Conservation (phyloP, 2,329 filamentous ascomycete species). For the Aspergillus niger region DNA sequence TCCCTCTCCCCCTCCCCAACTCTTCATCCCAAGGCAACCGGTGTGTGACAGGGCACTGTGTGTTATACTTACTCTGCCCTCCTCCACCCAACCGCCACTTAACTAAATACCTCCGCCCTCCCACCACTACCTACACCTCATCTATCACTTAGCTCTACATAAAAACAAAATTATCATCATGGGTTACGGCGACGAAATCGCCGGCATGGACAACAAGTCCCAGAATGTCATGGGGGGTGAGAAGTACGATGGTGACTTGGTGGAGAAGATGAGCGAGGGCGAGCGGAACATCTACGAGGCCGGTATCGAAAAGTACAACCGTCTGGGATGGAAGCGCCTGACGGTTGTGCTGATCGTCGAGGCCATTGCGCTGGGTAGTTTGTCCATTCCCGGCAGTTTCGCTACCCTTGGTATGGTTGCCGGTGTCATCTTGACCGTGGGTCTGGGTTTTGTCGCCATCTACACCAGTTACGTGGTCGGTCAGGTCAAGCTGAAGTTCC, state of each 20-base stretch:
- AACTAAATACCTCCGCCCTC: not conserved
- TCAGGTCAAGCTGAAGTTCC: slow-evolving; percentile 41
- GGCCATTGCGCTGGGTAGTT: slow-evolving; percentile 51
- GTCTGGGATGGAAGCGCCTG: slow-evolving; percentile 54
- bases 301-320: slow-evolving; percentile 26
- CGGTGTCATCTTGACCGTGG: slow-evolving; percentile 47
- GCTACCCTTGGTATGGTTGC: slow-evolving; percentile 51
- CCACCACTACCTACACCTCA: not conserved
- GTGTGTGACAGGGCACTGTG: slow-evolving; percentile 7
- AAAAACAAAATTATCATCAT: not conserved
- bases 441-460: slow-evolving; percentile 43
- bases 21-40: not conserved
- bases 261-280: slow-evolving; percentile 25
- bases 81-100: not conserved
- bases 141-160: too few species aligned
- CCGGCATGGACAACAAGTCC: slow-evolving; percentile 15
- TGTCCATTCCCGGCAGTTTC: slow-evolving; percentile 50
- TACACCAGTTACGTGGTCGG: slow-evolving; percentile 47
- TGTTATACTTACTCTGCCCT: not conserved
- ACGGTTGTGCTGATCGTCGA: slow-evolving; percentile 55
- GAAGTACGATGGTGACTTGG: slow-evolving; percentile 14
- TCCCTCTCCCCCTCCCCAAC: not conserved
- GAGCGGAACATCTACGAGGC: slow-evolving; percentile 25
- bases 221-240: slow-evolving; percentile 12
- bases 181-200: slow-evolving; percentile 16